phyloP scores from a whole-genome alignment of 768 basidiomycete genomes.

The Naematelia encephala region DNA sequence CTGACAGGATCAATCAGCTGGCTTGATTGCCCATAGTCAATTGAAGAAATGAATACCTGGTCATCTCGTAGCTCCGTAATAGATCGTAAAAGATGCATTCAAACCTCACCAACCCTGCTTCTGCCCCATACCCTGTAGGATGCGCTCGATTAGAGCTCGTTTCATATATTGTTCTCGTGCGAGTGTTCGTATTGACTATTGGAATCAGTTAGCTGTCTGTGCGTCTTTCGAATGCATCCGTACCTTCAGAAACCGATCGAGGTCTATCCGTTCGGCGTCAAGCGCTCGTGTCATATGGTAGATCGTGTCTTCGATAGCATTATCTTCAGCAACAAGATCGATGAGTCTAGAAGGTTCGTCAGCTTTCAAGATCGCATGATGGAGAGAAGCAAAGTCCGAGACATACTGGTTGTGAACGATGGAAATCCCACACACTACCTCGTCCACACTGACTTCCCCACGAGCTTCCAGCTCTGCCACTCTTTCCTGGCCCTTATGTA shows the following conservation, averaged over 20 bases:
- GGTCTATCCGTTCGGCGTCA: conserved; percentile 74
- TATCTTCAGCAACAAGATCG: conserved; percentile 98
- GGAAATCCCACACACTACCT: conserved; percentile 88
- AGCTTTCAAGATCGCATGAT: conserved; percentile 2
- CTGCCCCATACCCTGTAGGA: conserved; percentile 53
- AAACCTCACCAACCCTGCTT: conserved; percentile 36
- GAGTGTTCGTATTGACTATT: conserved; percentile 65
- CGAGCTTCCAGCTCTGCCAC: conserved; percentile 69
- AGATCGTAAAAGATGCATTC: background rate
- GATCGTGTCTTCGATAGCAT: conserved; percentile 95
- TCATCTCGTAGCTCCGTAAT: too few species aligned
- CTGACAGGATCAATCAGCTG: conserved; percentile 17
- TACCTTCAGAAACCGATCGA: conserved; percentile 90
- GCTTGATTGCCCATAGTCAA: conserved; percentile 36
- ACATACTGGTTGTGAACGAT: conserved; percentile 96
- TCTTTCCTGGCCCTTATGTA: conserved; percentile 68
- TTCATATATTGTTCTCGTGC: conserved; percentile 98
- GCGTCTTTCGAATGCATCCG: conserved; percentile 12
- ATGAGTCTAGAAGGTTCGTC: conserved; percentile 62
- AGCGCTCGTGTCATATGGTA: conserved; percentile 93
- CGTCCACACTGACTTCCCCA: conserved; percentile 91
- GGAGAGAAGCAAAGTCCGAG: background rate
- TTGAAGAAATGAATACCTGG: conserved; percentile 26
- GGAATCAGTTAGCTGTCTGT: conserved; percentile 50
- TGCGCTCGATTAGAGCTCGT: conserved; percentile 89